Evolutionary conservation across 2,329 filamentous ascomycete species (phyloP), one percentile per base, ranked within the genome.

Genomic region (Colletotrichum nymphaeae): DNA sequence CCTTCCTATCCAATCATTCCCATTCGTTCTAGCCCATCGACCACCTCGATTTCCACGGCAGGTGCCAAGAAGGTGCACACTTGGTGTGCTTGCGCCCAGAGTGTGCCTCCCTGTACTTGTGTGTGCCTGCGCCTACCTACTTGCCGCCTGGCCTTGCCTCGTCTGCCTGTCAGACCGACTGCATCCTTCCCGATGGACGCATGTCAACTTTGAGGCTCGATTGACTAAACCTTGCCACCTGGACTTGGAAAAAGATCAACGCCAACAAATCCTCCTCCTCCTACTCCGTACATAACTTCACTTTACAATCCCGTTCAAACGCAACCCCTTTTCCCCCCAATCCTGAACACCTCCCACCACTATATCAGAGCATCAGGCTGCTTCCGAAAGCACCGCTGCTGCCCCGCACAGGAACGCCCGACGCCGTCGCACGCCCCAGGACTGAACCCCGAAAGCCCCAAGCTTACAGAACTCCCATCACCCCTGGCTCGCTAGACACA

Each of bases 401-500:
- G 67, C 67, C 71, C 70, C 70, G 66, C 66, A 69, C 42, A 64
- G 22, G 24, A 22, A 35, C n/a, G 30, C 60, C 67, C 57, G 37
- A 69, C 66, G 19, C 19, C 70, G 53, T 16, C 66, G 19, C 24
- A 42, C 66, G 46, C 66, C 64, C 63, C 69, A 16, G 42, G 53
- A 24, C 60, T 32, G 19, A 53, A 63, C 16, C 57, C 30, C 37
- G 56, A 56, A 32, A 58, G 14, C 52, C 58, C 37, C 42, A 55
- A 24, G 30, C 16, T 19, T 35, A 57, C 42, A 35, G 58, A 55
- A 53, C 22, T 24, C 53, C 22, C 30, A 49, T 30, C 46, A 37
- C 55, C 59, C 65, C 60, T 69, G 60, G 70, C 55, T 58, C 60
- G 42, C 46, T 67, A 57, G 32, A 56, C 49, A 70, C 70, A 70